Evolutionary conservation across 495 filamentous ascomycete genomes (phyloP), one percentile per base, ranked within the genome.

Genomic region (Trichocladium uniseriatum): DNA sequence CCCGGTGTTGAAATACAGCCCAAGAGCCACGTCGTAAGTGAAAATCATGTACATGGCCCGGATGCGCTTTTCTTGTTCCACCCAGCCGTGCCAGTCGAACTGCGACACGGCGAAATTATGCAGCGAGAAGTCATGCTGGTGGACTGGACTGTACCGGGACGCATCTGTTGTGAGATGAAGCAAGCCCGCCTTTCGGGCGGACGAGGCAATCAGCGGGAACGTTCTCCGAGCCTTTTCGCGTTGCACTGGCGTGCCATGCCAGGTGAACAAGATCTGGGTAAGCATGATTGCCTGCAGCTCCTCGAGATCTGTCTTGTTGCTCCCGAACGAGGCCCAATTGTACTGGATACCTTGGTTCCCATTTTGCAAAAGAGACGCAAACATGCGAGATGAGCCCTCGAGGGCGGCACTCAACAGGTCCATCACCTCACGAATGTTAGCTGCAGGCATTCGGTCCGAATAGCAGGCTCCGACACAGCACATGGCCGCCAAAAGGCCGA

Each of bases 391-490:
- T 27, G 75, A 70, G 22, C 70, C 55, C 41, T 76, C 70, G 46
- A 80, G 65, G 3, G 72, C 73, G 14, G 61, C 54, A 22, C 70
- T 71, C 2, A 77, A 62, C 29, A 74, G 64, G 37, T 83, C 76
- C 63, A 80, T 81, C 50, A 84, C 60, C 49, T 75, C 72, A 35
- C 81, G 74, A 43, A 80, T 75, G 50, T 80, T 69, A 21, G 67
- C 58, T 14, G 77, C 61, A 2, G 66, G 62, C 14, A 81, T 59
- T 31, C 65, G 67, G 40, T 77, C 63, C 20, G 81, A 83, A 60
- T 85, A 86, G 21, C 82, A 81, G 24, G 81, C 81, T 15, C 82
- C 81, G 51, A 83, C 69, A 51, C 75, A 81, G 47, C 84, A 74
- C 71, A 86, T 80, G 16, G 73, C 69, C 14, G 82, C 64, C 29